Base-by-base conservation (phyloP, 371 early-diverging fungal genomes). In the Syncephalastrum sp. region DNA sequence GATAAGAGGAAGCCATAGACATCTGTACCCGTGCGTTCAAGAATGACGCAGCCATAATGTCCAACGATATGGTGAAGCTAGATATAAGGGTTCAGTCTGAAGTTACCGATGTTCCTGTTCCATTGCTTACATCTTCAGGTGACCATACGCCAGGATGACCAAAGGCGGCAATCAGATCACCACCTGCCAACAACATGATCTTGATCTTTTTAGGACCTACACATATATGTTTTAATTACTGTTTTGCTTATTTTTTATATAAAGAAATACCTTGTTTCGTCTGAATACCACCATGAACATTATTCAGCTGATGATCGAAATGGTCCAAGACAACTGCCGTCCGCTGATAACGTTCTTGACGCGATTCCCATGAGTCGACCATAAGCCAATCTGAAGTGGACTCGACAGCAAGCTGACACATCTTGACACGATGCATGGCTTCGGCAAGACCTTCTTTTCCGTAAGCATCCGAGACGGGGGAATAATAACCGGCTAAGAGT, bases 341-440 rank as follows among this genome's bases (percentile, higher is more conserved):
- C 33, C 94, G 79, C 68, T 89, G 89, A 60, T 92, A 96, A 13
- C 76, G 80, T 6, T 78, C 67, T 67, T 95, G 94, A 47, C 83
- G 56, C 54, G 90, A 78, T 69, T 98, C 99, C 99, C 99, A 98
- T 54, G 86, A 78, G 72, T 98, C 99, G 17, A 97, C 96, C 94
- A 95, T 96, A 19, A 98, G 60, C 94, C 95, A 96, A 23, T 85
- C 71, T n/a, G 89, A 88, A 44, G 87, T 87, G 45, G 86, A 80
- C 47, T 88, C 84, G 0, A 91, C 90, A 0, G 96, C 98, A 33
- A 92, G 69, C 57, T 91, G 84, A 69, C 95, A 95, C 99, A 98
- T 98, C 24, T 82, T 81, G 4, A 97, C 94, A 13, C 99, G 82
- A 76, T 98, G 93, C 33, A 75, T 68, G 46, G 91, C 91, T 33